These are phyloP conservation scores for Cutaneotrichosporon cavernicola DNA, from an alignment of 1,284 basidiomycete species.

Conservation along the genomic window DNA sequence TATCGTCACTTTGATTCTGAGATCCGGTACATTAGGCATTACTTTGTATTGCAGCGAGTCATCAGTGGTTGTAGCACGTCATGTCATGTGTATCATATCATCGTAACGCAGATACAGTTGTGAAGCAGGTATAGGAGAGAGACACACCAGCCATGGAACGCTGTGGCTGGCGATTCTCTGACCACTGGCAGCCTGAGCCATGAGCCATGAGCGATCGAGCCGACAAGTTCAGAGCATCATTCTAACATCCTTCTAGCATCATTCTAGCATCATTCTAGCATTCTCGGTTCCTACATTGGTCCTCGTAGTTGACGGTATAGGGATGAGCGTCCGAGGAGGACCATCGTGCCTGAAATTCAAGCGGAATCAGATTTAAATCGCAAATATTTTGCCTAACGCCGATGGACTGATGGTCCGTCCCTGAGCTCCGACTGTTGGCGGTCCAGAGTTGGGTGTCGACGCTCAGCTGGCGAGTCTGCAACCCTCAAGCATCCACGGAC, in stretches of 20 bases:
- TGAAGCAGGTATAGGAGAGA: neutral
- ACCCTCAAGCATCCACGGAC: slow-evolving; percentile 13
- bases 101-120: neutral
- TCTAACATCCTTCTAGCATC: too few species aligned
- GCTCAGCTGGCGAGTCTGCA: slow-evolving; percentile 8
- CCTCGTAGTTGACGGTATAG: too few species aligned
- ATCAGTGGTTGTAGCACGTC: neutral
- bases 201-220: too few species aligned
- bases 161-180: too few species aligned
- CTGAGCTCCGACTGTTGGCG: neutral
- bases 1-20: neutral
- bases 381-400: neutral
- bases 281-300: too few species aligned
- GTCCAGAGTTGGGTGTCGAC: slow-evolving; percentile 6
- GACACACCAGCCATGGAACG: too few species aligned
- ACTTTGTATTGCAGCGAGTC: neutral
- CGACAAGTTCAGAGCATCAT: too few species aligned
- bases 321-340: neutral
- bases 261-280: too few species aligned
- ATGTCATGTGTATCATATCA: neutral
- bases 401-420: neutral
- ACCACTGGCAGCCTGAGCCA: too few species aligned
- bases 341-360: neutral
- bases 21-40: neutral
- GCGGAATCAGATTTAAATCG: slow-evolving; percentile 1